Conservation (phyloP, 768 basidiomycete genomes). For the Boletus pseudo-olivaceus region DNA sequence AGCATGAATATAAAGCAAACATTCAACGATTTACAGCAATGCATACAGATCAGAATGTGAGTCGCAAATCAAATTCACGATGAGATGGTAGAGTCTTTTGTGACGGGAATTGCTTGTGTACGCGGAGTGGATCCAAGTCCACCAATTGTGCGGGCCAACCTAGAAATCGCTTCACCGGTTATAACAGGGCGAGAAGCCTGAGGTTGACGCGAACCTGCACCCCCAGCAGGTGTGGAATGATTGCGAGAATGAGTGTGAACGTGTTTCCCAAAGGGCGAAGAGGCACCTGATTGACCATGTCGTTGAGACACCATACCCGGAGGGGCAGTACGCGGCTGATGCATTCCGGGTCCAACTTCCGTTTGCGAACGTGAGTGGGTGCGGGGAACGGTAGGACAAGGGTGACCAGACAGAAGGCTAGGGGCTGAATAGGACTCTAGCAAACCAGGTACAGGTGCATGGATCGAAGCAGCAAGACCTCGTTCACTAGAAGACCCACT, state of each 20-base stretch:
- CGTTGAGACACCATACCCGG: conserved; percentile 24
- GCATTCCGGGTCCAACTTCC: conserved; percentile 41
- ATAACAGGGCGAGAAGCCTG: conserved; percentile 63
- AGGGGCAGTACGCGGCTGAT: conserved; percentile 29
- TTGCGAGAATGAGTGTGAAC: conserved; percentile 46
- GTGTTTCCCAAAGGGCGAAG: conserved; percentile 41
- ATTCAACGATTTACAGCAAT: conserved; percentile 10
- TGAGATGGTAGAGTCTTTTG: conserved; percentile 28
- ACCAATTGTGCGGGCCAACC: conserved; percentile 61
- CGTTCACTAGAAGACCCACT: conserved; percentile 27
- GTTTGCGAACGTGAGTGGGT: conserved; percentile 57
- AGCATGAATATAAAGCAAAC: conserved; percentile 12
- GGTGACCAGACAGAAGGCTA: conserved; percentile 31
- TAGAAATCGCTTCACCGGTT: conserved; percentile 67
- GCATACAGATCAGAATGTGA: conserved; percentile 10
- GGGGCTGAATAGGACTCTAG: conserved; percentile 38
- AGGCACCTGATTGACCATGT: conserved; percentile 42
- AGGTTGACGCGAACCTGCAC: conserved; percentile 36
- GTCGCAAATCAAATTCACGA: conserved; percentile 11
- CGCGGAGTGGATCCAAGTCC: conserved; percentile 26
- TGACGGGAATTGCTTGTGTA: conserved; percentile 22
- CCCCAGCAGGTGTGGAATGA: conserved; percentile 55
- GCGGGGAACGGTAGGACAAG: conserved; percentile 24
- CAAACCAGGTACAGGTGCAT: conserved; percentile 44
- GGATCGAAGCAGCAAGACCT: conserved; percentile 51